These are phyloP conservation scores for Colletotrichum tabaci DNA, from an alignment of 2,329 filamentous ascomycete genomes.

Conservation along the genomic window DNA sequence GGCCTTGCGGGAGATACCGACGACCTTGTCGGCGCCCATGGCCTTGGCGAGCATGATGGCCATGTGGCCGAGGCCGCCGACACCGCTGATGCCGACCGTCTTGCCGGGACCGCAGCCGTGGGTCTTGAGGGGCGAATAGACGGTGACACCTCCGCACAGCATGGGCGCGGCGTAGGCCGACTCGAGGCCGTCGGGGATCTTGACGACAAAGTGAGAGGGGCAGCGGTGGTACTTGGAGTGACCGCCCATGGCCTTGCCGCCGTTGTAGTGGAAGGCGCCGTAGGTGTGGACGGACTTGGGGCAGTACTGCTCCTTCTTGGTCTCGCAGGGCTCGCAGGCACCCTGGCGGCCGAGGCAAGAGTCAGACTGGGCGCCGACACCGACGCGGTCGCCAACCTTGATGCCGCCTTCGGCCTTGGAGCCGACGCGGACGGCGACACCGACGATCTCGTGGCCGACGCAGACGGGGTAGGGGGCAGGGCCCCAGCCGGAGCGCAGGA, in stretches of 20 bases:
- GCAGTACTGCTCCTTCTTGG: conserved; percentile 60
- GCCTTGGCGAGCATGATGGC: conserved; percentile 79
- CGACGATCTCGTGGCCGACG: conserved; percentile 60
- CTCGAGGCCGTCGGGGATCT: conserved; percentile 60
- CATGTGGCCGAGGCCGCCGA: conserved; percentile 80
- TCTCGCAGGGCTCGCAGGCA: conserved; percentile 57
- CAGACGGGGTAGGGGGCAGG: conserved; percentile 43
- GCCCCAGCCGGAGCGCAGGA: conserved; percentile 68
- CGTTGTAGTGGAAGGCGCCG: conserved; percentile 58
- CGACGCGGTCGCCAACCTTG: conserved; percentile 71
- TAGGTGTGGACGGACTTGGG: conserved; percentile 59
- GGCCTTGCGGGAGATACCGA: conserved; percentile 69
- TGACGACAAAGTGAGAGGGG: conserved; percentile 63
- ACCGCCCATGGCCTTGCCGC: conserved; percentile 53
- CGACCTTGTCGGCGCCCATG: conserved; percentile 73
- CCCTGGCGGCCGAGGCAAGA: conserved; percentile 59
- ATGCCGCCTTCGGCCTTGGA: conserved; percentile 59
- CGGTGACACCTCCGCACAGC: conserved; percentile 80
- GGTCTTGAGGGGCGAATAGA: conserved; percentile 74
- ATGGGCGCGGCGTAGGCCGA: conserved; percentile 70
- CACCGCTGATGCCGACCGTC: conserved; percentile 75
- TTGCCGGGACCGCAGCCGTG: conserved; percentile 78
- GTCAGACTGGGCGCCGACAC: conserved; percentile 70
- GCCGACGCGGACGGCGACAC: conserved; percentile 60
- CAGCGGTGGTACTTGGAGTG: conserved; percentile 54